phyloP scores from a whole-genome alignment of 805 yeast species.

The Sugiyamaella marilandica region DNA sequence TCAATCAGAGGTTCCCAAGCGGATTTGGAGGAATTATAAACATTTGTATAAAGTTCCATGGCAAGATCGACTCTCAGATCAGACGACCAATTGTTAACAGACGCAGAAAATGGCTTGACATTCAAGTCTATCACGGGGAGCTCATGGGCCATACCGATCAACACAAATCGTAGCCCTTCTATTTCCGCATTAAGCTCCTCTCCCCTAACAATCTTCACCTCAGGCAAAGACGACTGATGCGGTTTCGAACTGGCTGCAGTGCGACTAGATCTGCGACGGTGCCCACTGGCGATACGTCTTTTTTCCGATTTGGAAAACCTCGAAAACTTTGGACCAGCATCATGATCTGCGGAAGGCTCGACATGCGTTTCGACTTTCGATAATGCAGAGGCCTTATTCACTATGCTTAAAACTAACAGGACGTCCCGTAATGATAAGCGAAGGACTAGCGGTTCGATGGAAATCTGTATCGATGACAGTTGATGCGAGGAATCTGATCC shows the following conservation, averaged over 20 bases:
- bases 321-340: constrained; percentile 16
- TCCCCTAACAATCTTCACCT: constrained; percentile 46
- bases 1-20: constrained; percentile 90
- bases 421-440: constrained; percentile 86
- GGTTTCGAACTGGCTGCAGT: not conserved
- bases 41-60: constrained; percentile 63
- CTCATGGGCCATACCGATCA: constrained; percentile 89
- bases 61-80: constrained; percentile 68
- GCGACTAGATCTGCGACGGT: not conserved
- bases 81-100: constrained; percentile 80
- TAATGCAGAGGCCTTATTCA: constrained; percentile 59
- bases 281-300: constrained; percentile 8
- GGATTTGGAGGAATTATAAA: constrained; percentile 82
- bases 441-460: constrained; percentile 74
- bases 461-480: constrained; percentile 59
- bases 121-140: constrained; percentile 80
- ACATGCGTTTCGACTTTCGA: constrained; percentile 33
- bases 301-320: constrained; percentile 15
- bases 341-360: not conserved
- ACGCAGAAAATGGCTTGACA: constrained; percentile 61
- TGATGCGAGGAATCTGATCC: constrained; percentile 56
- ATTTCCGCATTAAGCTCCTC: constrained; percentile 64
- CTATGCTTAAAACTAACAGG: constrained; percentile 66
- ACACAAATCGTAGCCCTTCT: constrained; percentile 74
- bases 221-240: not conserved